Evolutionary conservation across 169 alveolate genomes (phyloP).

Genomic region (Plasmodium coatneyi): DNA sequence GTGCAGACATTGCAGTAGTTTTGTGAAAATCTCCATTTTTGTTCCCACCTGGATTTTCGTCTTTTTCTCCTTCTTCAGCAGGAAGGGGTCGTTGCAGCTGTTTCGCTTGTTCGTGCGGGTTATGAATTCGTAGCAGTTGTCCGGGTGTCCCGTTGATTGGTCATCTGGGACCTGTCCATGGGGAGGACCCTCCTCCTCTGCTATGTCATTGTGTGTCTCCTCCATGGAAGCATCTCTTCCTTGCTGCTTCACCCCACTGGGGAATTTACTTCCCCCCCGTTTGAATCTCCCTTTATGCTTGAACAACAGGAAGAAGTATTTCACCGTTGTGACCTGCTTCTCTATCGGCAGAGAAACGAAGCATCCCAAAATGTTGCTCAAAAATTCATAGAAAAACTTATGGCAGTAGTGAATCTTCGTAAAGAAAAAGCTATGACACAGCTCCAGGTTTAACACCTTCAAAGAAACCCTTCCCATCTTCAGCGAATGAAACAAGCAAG

Average conservation of each 20-base stretch:
- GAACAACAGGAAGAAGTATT: constrained; percentile 49
- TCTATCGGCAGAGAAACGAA: constrained; percentile 33
- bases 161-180: neutral
- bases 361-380: constrained; percentile 39
- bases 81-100: constrained; percentile 18
- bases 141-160: neutral
- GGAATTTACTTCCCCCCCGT: neutral
- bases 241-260: neutral
- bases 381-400: constrained; percentile 61
- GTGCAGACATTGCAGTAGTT: constrained; percentile 30
- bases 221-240: neutral
- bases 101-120: constrained; percentile 8
- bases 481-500: constrained; percentile 58
- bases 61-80: constrained; percentile 28
- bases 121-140: constrained; percentile 17
- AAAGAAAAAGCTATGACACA: constrained; percentile 46
- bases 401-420: constrained; percentile 43
- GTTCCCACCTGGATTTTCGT: neutral
- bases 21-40: constrained; percentile 32
- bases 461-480: constrained; percentile 14
- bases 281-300: constrained; percentile 18
- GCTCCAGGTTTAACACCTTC: constrained; percentile 41
- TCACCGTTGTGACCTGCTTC: constrained; percentile 17
- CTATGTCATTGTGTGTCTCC: neutral
- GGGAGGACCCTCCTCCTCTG: neutral